These are phyloP conservation scores for Herpetospermum pedunculosum DNA, from an alignment of 306 rosid genomes.

Conservation along the genomic window DNA sequence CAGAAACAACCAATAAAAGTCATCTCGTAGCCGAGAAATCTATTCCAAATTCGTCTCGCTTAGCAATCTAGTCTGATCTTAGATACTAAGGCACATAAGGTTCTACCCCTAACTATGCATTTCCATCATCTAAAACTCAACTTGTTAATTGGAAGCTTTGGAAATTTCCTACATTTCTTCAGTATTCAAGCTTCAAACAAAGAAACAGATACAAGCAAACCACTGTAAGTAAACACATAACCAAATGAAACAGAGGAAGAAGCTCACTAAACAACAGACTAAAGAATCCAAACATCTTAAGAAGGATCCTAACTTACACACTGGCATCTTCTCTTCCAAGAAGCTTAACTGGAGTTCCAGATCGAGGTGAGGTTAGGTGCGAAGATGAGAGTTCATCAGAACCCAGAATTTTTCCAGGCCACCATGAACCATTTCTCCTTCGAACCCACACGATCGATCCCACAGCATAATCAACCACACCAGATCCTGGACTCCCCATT, in stretches of 20 bases:
- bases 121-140: not conserved
- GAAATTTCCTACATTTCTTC: not conserved
- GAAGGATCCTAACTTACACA: conserved; percentile 30
- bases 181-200: not conserved
- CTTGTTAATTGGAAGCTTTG: not conserved
- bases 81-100: not conserved
- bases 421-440: conserved; percentile 58
- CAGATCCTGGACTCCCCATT: conserved; percentile 40
- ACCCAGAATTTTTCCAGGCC: conserved; percentile 57
- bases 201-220: not conserved
- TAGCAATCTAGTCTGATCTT: not conserved
- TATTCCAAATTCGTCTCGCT: not conserved
- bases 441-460: conserved; percentile 62
- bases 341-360: conserved; percentile 61
- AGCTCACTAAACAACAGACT: not conserved
- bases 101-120: not conserved
- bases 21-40: not conserved
- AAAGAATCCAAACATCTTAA: not conserved
- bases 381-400: conserved; percentile 45
- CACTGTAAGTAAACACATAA: not conserved
- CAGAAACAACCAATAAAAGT: not conserved
- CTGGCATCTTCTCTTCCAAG: conserved; percentile 59
- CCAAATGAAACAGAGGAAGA: not conserved
- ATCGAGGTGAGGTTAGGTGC: conserved; percentile 53
- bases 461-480: conserved; percentile 31